Evolutionary conservation across 352 stramenopile species (phyloP), one percentile per base, ranked within the genome.

Genomic region (Phytophthora macrochlamydospora): DNA sequence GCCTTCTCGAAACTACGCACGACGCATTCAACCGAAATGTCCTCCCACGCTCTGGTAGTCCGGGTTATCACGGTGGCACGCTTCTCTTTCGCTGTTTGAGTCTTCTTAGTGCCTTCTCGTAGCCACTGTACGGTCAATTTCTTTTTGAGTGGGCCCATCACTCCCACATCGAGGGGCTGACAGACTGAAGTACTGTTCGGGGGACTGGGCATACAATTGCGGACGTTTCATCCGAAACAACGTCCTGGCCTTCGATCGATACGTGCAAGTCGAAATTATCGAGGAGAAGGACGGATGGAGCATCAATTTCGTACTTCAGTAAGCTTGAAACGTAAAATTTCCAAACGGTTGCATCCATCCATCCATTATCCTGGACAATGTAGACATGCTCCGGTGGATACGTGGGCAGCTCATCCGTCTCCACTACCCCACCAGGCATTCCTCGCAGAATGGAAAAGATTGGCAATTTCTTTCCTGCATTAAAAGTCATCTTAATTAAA

Each of bases 181-280:
- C 64, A 71, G 7, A 63, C 48, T 4, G 64, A 37, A 12, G 64
- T 72, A 14, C 38, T 57, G 53, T 63, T 72, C 0, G 65, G 28
- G 11, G 65, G 4, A 59, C 13, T 2, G 31, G 40, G 43, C 43
- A 51, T 11, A 59, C 51, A 14, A 50, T 29, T 11, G 59, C 62
- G 7, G 44, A 62, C 2, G 59, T 56, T 44, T 32, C 53, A 9
- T 62, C 45, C 7, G 42, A 35, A 40, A 65, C 44, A 2, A 51
- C 52, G 11, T 53, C 13, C 24, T 55, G 2, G 7, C 49, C 52
- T 33, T 54, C 65, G 35, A 61, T 38, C 1, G 44, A 63, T 14
- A 68, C 65, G 49, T 72, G 58, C 11, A 24, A 40, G 31, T 65
- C 54, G 43, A 73, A 65, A 46, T 73, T 73, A 30, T 68, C 54